These are phyloP conservation scores for Claviceps spartinae DNA, from an alignment of 2,329 filamentous ascomycete genomes.

Conservation along the genomic window DNA sequence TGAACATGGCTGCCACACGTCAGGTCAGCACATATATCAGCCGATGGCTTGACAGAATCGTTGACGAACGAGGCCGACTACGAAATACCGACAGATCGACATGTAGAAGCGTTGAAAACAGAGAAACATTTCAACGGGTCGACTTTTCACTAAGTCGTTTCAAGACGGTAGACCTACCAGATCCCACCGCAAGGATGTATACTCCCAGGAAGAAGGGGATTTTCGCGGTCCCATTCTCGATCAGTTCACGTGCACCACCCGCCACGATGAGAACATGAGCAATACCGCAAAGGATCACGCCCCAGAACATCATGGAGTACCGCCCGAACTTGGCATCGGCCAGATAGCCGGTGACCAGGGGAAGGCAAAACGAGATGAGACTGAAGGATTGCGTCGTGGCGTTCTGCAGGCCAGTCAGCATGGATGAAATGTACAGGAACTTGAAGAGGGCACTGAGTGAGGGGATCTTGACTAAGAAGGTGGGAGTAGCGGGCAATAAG, in stretches of 20 bases:
- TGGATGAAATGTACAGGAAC: slow-evolving; percentile 3
- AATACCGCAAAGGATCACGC: slow-evolving; percentile 51
- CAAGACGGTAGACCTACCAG: slow-evolving; percentile 22
- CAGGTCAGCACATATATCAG: too few relatives aligned
- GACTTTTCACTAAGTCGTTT: too few relatives aligned
- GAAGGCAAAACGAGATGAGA: slow-evolving; percentile 43
- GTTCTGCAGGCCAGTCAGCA: slow-evolving; percentile 7
- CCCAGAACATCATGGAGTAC: slow-evolving; percentile 58
- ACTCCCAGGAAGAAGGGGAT: slow-evolving; percentile 48
- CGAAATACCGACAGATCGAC: too few relatives aligned
- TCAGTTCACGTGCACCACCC: slow-evolving; percentile 35
- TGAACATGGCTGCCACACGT: slow-evolving; percentile 37
- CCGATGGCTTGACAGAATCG: neutral
- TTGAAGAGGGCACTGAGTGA: too few relatives aligned
- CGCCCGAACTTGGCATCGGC: slow-evolving; percentile 59
- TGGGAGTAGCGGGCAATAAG: too few relatives aligned
- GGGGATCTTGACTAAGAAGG: too few relatives aligned
- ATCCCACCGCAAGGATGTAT: slow-evolving; percentile 43
- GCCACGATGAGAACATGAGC: slow-evolving; percentile 56
- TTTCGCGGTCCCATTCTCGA: slow-evolving; percentile 31
- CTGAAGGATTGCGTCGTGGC: slow-evolving; percentile 33
- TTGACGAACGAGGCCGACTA: neutral
- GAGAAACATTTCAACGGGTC: too few relatives aligned
- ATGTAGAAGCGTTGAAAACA: too few relatives aligned
- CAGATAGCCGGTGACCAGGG: slow-evolving; percentile 40